Conservation (phyloP, 2,329 filamentous ascomycete species). For the Aureobasidium sp. region DNA sequence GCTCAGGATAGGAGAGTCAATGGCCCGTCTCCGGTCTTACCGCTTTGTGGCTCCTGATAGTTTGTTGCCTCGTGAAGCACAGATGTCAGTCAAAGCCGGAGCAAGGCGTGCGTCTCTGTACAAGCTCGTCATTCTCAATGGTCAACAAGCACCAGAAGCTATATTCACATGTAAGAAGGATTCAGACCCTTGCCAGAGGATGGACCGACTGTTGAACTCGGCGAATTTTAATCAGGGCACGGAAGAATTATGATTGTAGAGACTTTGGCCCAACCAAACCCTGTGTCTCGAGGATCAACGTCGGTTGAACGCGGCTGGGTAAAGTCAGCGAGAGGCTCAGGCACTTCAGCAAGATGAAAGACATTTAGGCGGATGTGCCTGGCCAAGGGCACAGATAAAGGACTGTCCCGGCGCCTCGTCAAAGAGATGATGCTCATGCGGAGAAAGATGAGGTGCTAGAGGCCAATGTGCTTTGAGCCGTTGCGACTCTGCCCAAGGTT, state of each 20-base stretch:
- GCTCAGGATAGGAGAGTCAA: neutral
- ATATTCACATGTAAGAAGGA: neutral
- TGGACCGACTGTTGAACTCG: neutral
- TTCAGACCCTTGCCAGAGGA: neutral
- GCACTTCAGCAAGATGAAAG: neutral
- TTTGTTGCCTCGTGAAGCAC: neutral
- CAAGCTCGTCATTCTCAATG: neutral
- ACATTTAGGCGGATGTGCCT: conserved; percentile 8
- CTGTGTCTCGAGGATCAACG: neutral
- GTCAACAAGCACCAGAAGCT: neutral
- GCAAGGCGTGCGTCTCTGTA: neutral
- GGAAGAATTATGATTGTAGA: neutral
- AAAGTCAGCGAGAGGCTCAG: neutral
- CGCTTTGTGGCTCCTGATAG: neutral
- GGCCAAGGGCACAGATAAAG: neutral
- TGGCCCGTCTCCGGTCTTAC: neutral
- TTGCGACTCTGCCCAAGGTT: neutral
- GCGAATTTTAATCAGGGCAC: conserved; percentile 5
- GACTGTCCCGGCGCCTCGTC: neutral
- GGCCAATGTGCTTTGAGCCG: neutral
- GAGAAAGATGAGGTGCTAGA: neutral
- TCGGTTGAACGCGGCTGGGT: neutral
- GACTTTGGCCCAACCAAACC: conserved; percentile 6
- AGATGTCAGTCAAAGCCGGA: neutral
- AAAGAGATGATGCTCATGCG: neutral